Conservation (phyloP, 2,329 filamentous ascomycete species). For the Chrysosporium keratinophilum region DNA sequence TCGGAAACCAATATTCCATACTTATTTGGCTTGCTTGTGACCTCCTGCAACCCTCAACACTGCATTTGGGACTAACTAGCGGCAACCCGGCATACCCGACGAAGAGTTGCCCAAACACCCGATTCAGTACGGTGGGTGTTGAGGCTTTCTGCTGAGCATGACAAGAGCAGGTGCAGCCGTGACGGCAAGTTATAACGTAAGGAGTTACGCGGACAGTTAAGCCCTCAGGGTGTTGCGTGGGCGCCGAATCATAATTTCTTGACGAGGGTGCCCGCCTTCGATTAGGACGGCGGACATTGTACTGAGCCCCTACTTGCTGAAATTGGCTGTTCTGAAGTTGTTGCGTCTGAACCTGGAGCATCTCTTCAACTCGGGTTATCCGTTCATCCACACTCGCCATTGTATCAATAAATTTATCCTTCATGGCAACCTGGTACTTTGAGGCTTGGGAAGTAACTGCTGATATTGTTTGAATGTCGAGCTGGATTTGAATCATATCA, state of each 20-base stretch:
- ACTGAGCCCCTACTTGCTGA: slow-evolving; percentile 21
- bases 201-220: slow-evolving; percentile 13
- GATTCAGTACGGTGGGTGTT: slow-evolving; percentile 18
- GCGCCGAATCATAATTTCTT: background rate
- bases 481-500: slow-evolving; percentile 20
- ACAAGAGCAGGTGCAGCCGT: slow-evolving; percentile 19
- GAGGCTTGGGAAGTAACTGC: slow-evolving; percentile 17
- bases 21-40: slow-evolving; percentile 19
- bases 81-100: slow-evolving; percentile 24
- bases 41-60: slow-evolving; percentile 18
- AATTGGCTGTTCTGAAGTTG: slow-evolving; percentile 20
- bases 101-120: slow-evolving; percentile 23
- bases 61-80: slow-evolving; percentile 20
- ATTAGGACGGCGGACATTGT: slow-evolving; percentile 8
- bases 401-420: slow-evolving; percentile 19
- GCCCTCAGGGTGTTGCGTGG: slow-evolving; percentile 2
- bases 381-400: slow-evolving; percentile 21
- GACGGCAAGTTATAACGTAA: slow-evolving; percentile 15
- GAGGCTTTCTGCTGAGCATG: slow-evolving; percentile 18
- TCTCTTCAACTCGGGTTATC: slow-evolving; percentile 21
- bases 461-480: slow-evolving; percentile 22
- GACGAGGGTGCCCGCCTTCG: background rate
- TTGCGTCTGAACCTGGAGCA: slow-evolving; percentile 20
- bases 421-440: slow-evolving; percentile 18
- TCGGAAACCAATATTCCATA: slow-evolving; percentile 28